Conservation (phyloP, 2,329 filamentous ascomycete species). For the Paramyrothecium sp. region DNA sequence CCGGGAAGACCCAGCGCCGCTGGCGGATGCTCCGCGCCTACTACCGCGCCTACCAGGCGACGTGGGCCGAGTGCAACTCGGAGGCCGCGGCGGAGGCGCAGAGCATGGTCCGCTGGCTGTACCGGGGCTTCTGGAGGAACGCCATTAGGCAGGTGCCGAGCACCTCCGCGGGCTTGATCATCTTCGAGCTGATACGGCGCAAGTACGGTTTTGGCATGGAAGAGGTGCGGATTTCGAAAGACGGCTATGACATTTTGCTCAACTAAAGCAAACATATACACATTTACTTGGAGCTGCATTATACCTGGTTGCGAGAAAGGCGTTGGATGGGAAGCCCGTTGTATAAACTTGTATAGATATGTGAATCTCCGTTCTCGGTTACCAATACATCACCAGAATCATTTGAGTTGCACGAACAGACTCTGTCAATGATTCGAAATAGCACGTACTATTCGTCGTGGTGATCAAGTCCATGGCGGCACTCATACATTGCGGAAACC, state of each 20-base stretch:
- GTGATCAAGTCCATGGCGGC: no score
- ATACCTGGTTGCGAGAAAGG: neutral
- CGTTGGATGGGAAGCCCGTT: neutral
- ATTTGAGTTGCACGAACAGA: neutral
- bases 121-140: conserved; percentile 69
- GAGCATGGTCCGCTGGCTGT: conserved; percentile 62
- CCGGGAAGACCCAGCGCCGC: conserved; percentile 25
- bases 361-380: neutral
- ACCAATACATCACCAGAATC: neutral
- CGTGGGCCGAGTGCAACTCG: conserved; percentile 57
- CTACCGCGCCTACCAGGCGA: conserved; percentile 69
- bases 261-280: conserved; percentile 13
- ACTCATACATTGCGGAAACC: no score
- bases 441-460: neutral
- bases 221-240: conserved; percentile 62
- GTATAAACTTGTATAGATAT: neutral
- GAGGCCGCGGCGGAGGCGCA: conserved; percentile 56
- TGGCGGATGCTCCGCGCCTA: conserved; percentile 63
- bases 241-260: conserved; percentile 71
- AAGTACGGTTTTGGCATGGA: conserved; percentile 67
- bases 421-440: neutral
- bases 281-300: neutral
- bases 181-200: conserved; percentile 72
- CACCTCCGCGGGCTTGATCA: conserved; percentile 74
- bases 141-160: conserved; percentile 74